A percentile compares a stretch with the other conserved stretches of the same genome.
Evolutionary conservation across 257 asterid species (phyloP).

Genomic region (Datura wrightii): DNA sequence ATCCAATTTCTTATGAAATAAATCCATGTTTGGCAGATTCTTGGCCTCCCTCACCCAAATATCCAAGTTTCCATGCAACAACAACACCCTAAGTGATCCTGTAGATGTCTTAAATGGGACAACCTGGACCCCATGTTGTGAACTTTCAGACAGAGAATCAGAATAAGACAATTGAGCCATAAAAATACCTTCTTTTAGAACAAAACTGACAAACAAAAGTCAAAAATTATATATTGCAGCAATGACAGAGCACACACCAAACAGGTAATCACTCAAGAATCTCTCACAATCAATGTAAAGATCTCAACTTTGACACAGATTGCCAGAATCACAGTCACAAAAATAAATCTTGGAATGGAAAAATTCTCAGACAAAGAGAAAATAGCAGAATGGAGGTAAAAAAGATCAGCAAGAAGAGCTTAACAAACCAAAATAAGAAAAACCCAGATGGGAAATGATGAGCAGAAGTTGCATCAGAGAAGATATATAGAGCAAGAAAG

Average conservation of each 20-base stretch:
- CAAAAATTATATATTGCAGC: constrained; percentile 20
- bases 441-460: constrained; percentile 29
- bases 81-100: constrained; percentile 50
- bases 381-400: background rate
- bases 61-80: constrained; percentile 88
- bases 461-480: background rate
- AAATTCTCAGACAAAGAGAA: background rate
- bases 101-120: constrained; percentile 75
- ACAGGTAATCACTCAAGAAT: background rate
- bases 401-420: background rate
- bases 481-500: background rate
- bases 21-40: constrained; percentile 86
- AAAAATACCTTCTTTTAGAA: constrained; percentile 3
- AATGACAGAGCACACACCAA: background rate
- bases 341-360: background rate
- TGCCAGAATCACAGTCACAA: background rate
- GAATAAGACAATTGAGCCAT: constrained; percentile 60
- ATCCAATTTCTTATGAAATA: constrained; percentile 61
- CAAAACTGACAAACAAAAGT: constrained; percentile 28
- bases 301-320: constrained; percentile 25
- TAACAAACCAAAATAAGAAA: background rate
- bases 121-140: constrained; percentile 60
- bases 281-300: background rate
- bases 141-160: constrained; percentile 58
- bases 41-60: constrained; percentile 75